A percentile compares a stretch with the other conserved stretches of the same genome.
phyloP scores from a whole-genome alignment of 164 flowering plant species.

The Vitis labrusca region DNA sequence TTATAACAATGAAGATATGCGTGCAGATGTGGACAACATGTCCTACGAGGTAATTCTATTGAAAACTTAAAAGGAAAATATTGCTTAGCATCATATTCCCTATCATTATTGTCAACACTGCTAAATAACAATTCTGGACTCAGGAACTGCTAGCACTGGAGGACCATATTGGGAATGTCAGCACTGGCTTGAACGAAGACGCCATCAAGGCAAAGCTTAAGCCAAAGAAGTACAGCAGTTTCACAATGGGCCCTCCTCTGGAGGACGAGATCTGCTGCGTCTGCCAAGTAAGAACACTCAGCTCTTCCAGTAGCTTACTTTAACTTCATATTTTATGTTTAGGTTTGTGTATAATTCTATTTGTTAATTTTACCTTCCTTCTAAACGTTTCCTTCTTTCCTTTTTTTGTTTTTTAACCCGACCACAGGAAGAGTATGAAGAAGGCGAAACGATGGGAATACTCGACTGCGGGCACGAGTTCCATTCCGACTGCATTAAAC shows the following conservation, averaged over 20 bases:
- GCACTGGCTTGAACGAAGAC: background rate
- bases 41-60: conserved; percentile 1
- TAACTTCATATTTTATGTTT: background rate
- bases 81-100: background rate
- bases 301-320: no score
- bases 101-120: background rate
- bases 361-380: background rate
- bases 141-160: conserved; percentile 3
- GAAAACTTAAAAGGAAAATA: background rate
- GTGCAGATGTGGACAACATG: background rate
- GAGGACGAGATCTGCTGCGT: background rate
- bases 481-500: conserved; percentile 17
- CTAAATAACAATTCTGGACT: background rate
- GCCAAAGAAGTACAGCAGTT: background rate
- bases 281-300: background rate
- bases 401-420: background rate
- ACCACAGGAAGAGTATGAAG: background rate
- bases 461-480: conserved; percentile 2
- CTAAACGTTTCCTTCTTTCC: background rate
- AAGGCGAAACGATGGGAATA: background rate
- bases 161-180: background rate
- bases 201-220: background rate
- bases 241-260: background rate
- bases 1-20: background rate
- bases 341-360: background rate